Conservation (phyloP, 2,329 filamentous ascomycete species). For the Pseudonectria foliicola region DNA sequence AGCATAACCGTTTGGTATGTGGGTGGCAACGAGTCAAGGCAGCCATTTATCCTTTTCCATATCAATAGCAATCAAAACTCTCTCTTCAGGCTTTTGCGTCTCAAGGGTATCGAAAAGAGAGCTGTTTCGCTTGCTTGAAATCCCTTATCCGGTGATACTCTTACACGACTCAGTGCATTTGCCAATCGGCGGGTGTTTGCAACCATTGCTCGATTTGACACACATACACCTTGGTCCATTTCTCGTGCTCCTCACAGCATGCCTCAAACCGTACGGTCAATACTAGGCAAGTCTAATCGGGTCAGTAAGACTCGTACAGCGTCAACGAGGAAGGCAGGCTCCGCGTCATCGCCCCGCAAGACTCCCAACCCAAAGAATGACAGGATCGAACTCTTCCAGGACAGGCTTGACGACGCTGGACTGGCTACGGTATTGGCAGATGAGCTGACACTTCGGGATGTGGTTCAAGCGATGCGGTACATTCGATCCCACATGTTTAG, state of each 20-base stretch:
- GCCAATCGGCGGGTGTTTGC: no score
- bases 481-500: conserved; percentile 58
- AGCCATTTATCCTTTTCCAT: no score
- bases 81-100: no score
- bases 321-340: conserved; percentile 7
- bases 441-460: conserved; percentile 52
- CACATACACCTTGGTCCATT: no score
- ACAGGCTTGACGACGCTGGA: conserved; percentile 54
- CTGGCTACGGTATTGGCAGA: conserved; percentile 46
- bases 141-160: no score
- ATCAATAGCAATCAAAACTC: no score
- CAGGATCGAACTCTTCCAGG: conserved; percentile 26
- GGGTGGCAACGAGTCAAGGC: no score
- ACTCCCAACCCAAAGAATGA: conserved; percentile 16
- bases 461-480: conserved; percentile 58
- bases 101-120: no score
- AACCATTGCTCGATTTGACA: no score
- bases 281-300: conserved; percentile 30
- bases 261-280: conserved; percentile 29
- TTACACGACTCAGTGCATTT: no score
- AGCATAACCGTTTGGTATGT: conserved; percentile 1
- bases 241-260: conserved; percentile 13
- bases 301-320: conserved; percentile 25
- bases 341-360: conserved; percentile 21
- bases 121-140: no score